These are phyloP conservation scores for Tanacetum coccineum DNA, from an alignment of 129 eudicot species.

Conservation along the genomic window DNA sequence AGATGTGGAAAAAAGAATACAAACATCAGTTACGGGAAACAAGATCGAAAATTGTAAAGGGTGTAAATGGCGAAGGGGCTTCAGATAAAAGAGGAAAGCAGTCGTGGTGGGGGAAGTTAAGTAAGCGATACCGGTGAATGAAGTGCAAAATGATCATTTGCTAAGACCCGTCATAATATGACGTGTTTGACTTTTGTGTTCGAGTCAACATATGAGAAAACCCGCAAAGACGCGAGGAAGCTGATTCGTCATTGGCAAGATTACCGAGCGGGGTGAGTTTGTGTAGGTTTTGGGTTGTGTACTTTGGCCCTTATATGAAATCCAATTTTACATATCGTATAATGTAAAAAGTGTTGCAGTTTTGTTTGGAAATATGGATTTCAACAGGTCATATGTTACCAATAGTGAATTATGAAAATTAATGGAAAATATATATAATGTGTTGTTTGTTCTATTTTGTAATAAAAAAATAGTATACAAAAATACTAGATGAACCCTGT, in stretches of 20 bases:
- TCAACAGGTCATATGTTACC: not conserved
- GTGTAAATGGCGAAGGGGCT: conserved; percentile 39
- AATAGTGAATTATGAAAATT: conserved; percentile 19
- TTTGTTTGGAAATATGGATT: conserved; percentile 5
- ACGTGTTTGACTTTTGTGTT: not conserved
- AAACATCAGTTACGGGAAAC: conserved; percentile 52
- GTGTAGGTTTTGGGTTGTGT: not conserved
- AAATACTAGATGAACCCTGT: too few relatives aligned
- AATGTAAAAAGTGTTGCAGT: conserved; percentile 22
- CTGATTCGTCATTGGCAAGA: conserved; percentile 11
- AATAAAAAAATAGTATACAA: too few relatives aligned
- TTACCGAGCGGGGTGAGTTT: not conserved
- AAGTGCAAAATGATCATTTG: not conserved
- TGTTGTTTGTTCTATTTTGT: too few relatives aligned
- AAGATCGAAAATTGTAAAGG: conserved; percentile 43
- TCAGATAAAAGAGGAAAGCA: conserved; percentile 28
- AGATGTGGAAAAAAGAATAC: conserved; percentile 73
- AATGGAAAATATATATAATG: not conserved
- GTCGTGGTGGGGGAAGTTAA: conserved; percentile 75
- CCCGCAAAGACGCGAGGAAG: not conserved
- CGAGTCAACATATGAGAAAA: not conserved
- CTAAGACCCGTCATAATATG: not conserved
- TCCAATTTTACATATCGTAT: not conserved
- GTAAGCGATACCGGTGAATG: conserved; percentile 25
- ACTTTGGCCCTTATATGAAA: not conserved